Evolutionary conservation across 768 basidiomycete genomes (phyloP).

Genomic region (Tephrocybe sp.): DNA sequence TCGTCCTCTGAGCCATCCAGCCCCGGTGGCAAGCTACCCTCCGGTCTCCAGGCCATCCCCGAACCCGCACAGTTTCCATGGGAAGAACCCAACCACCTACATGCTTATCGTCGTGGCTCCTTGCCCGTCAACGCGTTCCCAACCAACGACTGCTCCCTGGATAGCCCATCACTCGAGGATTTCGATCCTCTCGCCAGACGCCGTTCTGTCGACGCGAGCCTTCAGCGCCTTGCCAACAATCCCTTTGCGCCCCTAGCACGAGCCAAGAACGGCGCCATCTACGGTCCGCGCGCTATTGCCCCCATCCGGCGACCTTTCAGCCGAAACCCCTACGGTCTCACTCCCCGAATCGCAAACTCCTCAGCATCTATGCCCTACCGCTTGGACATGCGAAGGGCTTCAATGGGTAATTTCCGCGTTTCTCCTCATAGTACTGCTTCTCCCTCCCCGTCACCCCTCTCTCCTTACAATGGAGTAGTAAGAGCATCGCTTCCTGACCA

Average conservation of each 20-base stretch:
- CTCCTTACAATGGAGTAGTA: constrained; percentile 38
- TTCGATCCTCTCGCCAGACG: constrained; percentile 42
- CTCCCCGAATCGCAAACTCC: constrained; percentile 22
- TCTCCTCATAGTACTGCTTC: constrained; percentile 32
- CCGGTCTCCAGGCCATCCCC: constrained; percentile 39
- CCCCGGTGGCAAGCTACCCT: constrained; percentile 33
- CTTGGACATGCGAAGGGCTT: constrained; percentile 38
- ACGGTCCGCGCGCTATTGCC: constrained; percentile 36
- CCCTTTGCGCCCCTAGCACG: constrained; percentile 49
- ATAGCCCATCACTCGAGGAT: constrained; percentile 39
- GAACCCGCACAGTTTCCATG: constrained; percentile 25
- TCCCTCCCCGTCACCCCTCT: constrained; percentile 42
- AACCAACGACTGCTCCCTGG: constrained; percentile 25
- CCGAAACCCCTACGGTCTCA: constrained; percentile 30
- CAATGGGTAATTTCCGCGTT: constrained; percentile 38
- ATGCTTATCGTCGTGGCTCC: constrained; percentile 49
- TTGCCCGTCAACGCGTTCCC: constrained; percentile 46
- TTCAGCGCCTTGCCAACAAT: constrained; percentile 48
- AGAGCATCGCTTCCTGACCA: constrained; percentile 51
- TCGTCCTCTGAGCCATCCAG: constrained; percentile 26
- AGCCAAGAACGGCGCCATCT: constrained; percentile 48
- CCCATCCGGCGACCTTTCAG: constrained; percentile 29
- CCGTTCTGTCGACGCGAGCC: constrained; percentile 44
- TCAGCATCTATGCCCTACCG: constrained; percentile 32
- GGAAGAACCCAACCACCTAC: constrained; percentile 33